phyloP scores from a whole-genome alignment of 495 filamentous ascomycete species.

The Penicillium coffeae region DNA sequence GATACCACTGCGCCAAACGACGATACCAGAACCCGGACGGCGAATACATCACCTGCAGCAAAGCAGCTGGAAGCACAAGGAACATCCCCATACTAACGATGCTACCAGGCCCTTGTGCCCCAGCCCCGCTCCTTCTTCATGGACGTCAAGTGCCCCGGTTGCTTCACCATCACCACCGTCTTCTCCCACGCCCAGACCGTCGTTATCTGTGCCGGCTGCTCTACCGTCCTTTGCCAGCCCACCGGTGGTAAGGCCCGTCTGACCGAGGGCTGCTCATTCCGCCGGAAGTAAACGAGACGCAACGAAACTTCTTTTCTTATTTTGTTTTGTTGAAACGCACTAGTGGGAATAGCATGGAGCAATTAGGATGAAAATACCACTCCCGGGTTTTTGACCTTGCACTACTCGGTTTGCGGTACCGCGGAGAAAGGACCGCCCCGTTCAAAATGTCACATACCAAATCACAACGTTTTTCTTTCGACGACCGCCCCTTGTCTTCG shows the following conservation, averaged over 20 bases:
- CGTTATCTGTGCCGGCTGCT: slow-evolving; percentile 98
- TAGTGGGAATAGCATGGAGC: slow-evolving; percentile 29
- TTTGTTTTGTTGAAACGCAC: slow-evolving; percentile 32
- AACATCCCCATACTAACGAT: slow-evolving; percentile 23
- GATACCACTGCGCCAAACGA: background rate
- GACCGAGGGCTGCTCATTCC: slow-evolving; percentile 98
- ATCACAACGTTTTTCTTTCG: slow-evolving; percentile 17
- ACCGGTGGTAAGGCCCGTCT: slow-evolving; percentile 96
- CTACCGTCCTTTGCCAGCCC: slow-evolving; percentile 95
- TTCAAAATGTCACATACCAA: slow-evolving; percentile 36
- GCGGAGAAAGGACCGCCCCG: slow-evolving; percentile 16
- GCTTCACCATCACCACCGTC: slow-evolving; percentile 99
- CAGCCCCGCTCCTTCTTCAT: slow-evolving; percentile 99
- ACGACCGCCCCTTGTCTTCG: slow-evolving; percentile 5
- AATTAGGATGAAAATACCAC: slow-evolving; percentile 35
- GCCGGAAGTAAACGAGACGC: slow-evolving; percentile 82
- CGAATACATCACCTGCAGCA: background rate
- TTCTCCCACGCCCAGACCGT: slow-evolving; percentile 99
- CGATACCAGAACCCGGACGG: background rate
- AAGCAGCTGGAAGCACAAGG: no score
- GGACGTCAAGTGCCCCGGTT: slow-evolving; percentile 99
- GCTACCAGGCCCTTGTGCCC: slow-evolving; percentile 78
- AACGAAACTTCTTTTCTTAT: slow-evolving; percentile 24
- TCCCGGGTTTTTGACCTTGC: slow-evolving; percentile 17
- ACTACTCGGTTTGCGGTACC: slow-evolving; percentile 15